phyloP scores from a whole-genome alignment of 2,329 filamentous ascomycete genomes.

The Phyllosticta citribraziliensis region DNA sequence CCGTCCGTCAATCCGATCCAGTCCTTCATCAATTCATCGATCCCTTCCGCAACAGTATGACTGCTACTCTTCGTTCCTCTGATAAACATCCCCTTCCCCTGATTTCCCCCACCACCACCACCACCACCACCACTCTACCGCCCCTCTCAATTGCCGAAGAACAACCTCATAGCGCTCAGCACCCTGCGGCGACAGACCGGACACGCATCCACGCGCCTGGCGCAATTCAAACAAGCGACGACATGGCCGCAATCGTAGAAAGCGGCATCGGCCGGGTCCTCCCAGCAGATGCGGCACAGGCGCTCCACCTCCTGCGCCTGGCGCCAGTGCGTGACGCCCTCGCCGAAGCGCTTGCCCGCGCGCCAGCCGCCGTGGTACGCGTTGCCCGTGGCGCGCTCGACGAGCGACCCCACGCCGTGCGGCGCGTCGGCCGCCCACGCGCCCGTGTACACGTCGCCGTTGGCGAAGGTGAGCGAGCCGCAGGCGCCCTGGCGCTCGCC shows the following conservation, averaged over 20 bases:
- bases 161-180: constrained; percentile 49
- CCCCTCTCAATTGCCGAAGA: constrained; percentile 18
- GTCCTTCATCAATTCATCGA: too few species aligned
- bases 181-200: constrained; percentile 52
- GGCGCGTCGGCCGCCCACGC: constrained; percentile 55
- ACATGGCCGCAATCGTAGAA: constrained; percentile 57
- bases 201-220: constrained; percentile 48
- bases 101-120: too few species aligned
- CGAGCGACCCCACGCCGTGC: constrained; percentile 48
- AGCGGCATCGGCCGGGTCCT: constrained; percentile 48
- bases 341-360: constrained; percentile 50
- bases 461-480: constrained; percentile 49
- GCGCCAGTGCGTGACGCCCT: constrained; percentile 53
- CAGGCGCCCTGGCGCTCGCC: constrained; percentile 42
- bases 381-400: constrained; percentile 48
- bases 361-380: constrained; percentile 53
- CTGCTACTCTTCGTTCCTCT: too few species aligned
- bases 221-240: constrained; percentile 50
- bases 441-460: constrained; percentile 53
- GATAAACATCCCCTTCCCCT: too few species aligned
- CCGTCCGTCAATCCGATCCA: too few species aligned
- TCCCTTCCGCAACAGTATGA: too few species aligned
- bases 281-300: constrained; percentile 53
- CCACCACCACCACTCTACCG: too few species aligned
- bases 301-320: constrained; percentile 51